Conservation (phyloP, 768 basidiomycete species). For the Leccinum subgranulosum region DNA sequence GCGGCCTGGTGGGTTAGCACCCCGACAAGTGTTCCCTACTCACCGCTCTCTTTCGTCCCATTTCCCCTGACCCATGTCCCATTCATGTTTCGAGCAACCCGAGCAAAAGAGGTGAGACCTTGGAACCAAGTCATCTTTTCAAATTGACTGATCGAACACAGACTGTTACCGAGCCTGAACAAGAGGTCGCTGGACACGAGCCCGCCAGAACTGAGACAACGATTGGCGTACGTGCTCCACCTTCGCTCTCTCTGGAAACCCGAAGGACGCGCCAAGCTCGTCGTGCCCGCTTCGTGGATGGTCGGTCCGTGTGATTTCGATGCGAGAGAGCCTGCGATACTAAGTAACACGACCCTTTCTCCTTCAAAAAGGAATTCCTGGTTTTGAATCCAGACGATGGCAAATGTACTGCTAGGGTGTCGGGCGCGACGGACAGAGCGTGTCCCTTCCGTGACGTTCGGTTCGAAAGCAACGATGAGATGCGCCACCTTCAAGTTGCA, state of each 20-base stretch:
- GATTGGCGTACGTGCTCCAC: conserved; percentile 19
- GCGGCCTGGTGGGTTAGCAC: not conserved
- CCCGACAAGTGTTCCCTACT: not conserved
- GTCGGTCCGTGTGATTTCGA: conserved; percentile 9
- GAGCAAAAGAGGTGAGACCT: conserved; percentile 9
- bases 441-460: conserved; percentile 20
- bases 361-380: conserved; percentile 9
- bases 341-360: not conserved
- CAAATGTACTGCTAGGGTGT: not conserved
- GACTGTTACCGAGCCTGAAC: conserved; percentile 4
- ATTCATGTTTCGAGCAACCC: not conserved
- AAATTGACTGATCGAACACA: conserved; percentile 5
- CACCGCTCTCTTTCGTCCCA: not conserved
- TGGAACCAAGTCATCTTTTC: not conserved
- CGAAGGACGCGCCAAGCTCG: conserved; percentile 11
- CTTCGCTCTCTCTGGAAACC: conserved; percentile 25
- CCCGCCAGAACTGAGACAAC: conserved; percentile 15
- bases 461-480: conserved; percentile 7
- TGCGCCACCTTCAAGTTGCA: not conserved
- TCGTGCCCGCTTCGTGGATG: conserved; percentile 25
- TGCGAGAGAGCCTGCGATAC: not conserved
- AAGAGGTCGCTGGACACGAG: conserved; percentile 10
- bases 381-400: conserved; percentile 1
- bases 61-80: conserved; percentile 3
- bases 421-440: not conserved